phyloP scores from a whole-genome alignment of 352 stramenopile species.

The Pythium phragmiticola region DNA sequence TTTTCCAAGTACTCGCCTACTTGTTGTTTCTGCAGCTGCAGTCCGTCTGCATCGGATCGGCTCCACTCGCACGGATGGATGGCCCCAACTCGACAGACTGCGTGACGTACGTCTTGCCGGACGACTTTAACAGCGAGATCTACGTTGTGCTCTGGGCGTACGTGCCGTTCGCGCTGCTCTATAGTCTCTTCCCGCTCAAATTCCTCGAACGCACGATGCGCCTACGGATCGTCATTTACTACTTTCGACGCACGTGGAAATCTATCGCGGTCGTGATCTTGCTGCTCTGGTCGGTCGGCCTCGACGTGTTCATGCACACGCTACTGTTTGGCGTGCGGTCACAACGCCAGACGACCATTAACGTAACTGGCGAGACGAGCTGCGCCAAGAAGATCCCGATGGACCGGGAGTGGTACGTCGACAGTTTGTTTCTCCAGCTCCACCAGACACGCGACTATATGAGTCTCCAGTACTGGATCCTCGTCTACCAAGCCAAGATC shows the following conservation, averaged over 20 bases:
- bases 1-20: slow-evolving; percentile 54
- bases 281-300: slow-evolving; percentile 60
- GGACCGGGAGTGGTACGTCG: slow-evolving; percentile 44
- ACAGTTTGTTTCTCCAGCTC: slow-evolving; percentile 34
- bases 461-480: slow-evolving; percentile 56
- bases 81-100: slow-evolving; percentile 15
- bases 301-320: slow-evolving; percentile 65
- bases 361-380: slow-evolving; percentile 33
- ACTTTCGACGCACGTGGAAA: slow-evolving; percentile 75
- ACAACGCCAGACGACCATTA: slow-evolving; percentile 38
- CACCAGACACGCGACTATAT: slow-evolving; percentile 35
- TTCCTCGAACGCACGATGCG: slow-evolving; percentile 69
- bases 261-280: slow-evolving; percentile 62
- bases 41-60: slow-evolving; percentile 15
- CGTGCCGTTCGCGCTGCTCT: slow-evolving; percentile 57
- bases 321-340: slow-evolving; percentile 44
- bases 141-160: slow-evolving; percentile 54
- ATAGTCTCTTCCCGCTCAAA: slow-evolving; percentile 60
- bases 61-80: slow-evolving; percentile 1
- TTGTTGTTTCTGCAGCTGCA: slow-evolving; percentile 47
- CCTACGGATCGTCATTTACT: slow-evolving; percentile 71
- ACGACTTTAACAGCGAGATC: slow-evolving; percentile 13
- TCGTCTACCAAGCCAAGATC: slow-evolving; percentile 65
- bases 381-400: slow-evolving; percentile 45
- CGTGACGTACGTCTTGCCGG: slow-evolving; percentile 23